phyloP scores from a whole-genome alignment of 257 asterid genomes.

The Salvia splendens region DNA sequence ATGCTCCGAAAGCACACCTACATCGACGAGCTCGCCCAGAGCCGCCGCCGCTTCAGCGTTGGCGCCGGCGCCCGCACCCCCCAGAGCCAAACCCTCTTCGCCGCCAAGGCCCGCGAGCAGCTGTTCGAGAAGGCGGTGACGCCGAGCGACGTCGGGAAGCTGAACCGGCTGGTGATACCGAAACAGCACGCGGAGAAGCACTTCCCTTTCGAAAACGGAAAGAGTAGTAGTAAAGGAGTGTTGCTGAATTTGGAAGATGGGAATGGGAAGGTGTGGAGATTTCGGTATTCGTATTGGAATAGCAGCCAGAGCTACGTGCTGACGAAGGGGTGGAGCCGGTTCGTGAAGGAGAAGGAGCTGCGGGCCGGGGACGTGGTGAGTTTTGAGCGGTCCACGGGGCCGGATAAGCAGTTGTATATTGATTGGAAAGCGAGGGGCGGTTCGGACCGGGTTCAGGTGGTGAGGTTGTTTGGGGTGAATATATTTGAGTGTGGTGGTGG shows the following conservation, averaged over 20 bases:
- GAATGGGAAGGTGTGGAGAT: constrained; percentile 65
- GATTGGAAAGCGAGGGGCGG: constrained; percentile 40
- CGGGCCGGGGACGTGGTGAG: constrained; percentile 59
- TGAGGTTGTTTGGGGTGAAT: constrained; percentile 54
- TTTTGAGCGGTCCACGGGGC: constrained; percentile 48
- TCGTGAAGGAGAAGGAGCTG: constrained; percentile 61
- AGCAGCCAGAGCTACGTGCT: constrained; percentile 76
- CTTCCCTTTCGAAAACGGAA: constrained; percentile 52
- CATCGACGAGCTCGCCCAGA: constrained; percentile 61
- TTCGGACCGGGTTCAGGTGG: constrained; percentile 29
- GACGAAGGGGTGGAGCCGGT: constrained; percentile 76
- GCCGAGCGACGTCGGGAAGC: constrained; percentile 74
- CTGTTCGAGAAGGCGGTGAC: constrained; percentile 73
- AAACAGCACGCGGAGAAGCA: constrained; percentile 79
- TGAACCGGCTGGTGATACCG: constrained; percentile 70
- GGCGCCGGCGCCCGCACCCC: neutral
- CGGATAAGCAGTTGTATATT: constrained; percentile 51
- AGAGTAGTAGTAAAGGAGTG: constrained; percentile 42
- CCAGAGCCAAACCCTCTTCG: no score
- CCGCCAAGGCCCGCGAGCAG: constrained; percentile 39
- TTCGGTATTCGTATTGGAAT: constrained; percentile 69
- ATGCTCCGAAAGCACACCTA: constrained; percentile 69
- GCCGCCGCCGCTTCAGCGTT: constrained; percentile 34
- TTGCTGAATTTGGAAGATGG: constrained; percentile 58
- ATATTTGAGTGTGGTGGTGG: constrained; percentile 30